A percentile compares a stretch with the other conserved stretches of the same genome.
Conservation (phyloP, 306 rosid genomes). For the Cucurbita ficifolia region DNA sequence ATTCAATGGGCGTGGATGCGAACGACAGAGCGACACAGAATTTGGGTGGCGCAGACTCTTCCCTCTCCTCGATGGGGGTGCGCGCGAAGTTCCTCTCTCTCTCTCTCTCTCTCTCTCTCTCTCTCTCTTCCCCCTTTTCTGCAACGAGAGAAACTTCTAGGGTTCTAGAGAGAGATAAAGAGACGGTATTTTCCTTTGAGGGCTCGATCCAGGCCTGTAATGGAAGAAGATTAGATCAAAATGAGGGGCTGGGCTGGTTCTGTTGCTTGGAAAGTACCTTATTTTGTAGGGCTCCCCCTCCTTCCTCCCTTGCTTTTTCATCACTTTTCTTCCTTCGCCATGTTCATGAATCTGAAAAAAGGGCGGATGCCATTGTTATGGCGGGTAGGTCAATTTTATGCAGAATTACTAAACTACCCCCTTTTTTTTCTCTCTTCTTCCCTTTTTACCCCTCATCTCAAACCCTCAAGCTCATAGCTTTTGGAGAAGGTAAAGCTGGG, state of each 20-base stretch:
- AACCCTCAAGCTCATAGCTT: background rate
- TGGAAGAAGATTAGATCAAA: background rate
- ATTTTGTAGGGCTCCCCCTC: background rate
- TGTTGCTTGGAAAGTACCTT: background rate
- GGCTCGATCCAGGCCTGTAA: background rate
- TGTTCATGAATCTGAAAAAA: background rate
- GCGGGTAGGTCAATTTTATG: background rate
- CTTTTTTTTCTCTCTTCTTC: background rate
- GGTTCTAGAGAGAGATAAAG: background rate
- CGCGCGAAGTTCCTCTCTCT: constrained; percentile 29
- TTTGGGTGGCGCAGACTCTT: constrained; percentile 44
- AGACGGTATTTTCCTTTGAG: background rate
- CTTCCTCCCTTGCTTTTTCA: too few relatives aligned
- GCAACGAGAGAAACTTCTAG: constrained; percentile 27
- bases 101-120: constrained; percentile 25
- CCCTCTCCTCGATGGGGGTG: constrained; percentile 24
- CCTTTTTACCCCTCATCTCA: background rate
- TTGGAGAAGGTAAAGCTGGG: background rate
- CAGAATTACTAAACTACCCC: background rate
- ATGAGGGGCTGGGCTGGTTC: too few relatives aligned
- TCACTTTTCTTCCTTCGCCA: background rate
- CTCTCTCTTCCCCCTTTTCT: constrained; percentile 40
- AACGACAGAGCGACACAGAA: constrained; percentile 8
- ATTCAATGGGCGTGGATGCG: constrained; percentile 43
- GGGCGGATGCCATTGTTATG: background rate